Percentiles rank a stretch among this genome's conserved stretches.
These are phyloP conservation scores for Eucalyptus curtisii DNA, from an alignment of 345 rosid genomes.

Conservation along the genomic window DNA sequence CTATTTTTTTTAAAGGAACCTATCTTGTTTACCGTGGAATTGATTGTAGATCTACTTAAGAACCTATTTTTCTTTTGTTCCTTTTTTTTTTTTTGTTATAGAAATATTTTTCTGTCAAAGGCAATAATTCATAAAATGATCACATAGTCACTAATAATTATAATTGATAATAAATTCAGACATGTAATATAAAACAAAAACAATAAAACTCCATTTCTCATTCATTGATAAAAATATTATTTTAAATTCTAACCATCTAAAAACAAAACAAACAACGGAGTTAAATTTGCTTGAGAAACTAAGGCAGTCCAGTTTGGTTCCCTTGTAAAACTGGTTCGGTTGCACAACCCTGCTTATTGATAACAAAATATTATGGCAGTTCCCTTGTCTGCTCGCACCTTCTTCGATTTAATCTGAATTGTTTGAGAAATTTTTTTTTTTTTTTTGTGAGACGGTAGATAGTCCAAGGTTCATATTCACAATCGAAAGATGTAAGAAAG, in stretches of 20 bases:
- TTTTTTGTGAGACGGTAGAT: not conserved
- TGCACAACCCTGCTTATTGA: not conserved
- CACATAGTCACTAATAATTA: not conserved
- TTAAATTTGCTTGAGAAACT: no score
- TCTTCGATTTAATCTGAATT: not conserved
- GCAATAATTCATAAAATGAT: not conserved
- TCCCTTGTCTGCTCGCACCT: not conserved
- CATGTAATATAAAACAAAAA: no score
- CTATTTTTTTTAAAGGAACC: not conserved
- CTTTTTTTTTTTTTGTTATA: no score
- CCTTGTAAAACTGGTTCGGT: accelerated
- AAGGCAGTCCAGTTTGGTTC: not conserved
- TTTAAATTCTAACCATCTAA: not conserved
- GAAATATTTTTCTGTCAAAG: not conserved
- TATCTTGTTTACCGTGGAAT: not conserved
- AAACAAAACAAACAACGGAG: not conserved
- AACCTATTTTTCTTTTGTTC: not conserved
- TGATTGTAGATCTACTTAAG: not conserved
- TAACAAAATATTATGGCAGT: not conserved
- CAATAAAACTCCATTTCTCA: no score
- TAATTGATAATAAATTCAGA: no score
- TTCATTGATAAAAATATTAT: not conserved
- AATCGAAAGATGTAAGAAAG: not conserved
- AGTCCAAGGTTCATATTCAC: not conserved
- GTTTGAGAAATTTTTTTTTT: not conserved